These are phyloP conservation scores for Talaromyces sp. DNA, from an alignment of 2,329 filamentous ascomycete genomes.

Conservation along the genomic window DNA sequence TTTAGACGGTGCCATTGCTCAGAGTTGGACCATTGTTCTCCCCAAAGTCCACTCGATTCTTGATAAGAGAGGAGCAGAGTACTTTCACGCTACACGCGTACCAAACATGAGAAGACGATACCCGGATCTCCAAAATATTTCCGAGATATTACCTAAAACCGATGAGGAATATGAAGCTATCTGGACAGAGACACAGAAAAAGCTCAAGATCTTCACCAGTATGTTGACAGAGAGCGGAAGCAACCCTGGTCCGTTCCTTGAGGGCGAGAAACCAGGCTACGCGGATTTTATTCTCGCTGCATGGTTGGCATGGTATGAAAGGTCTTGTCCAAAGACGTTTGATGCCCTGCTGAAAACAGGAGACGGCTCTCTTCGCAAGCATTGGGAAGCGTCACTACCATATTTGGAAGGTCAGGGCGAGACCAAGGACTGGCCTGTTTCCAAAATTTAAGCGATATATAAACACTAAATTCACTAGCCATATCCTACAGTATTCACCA, in stretches of 20 bases:
- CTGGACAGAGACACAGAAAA: constrained; percentile 17
- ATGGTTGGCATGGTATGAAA: constrained; percentile 22
- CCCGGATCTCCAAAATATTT: constrained; percentile 18
- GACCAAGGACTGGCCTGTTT: constrained; percentile 27
- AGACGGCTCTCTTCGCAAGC: constrained; percentile 21
- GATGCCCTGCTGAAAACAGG: constrained; percentile 20
- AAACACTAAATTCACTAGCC: neutral
- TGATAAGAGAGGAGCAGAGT: constrained; percentile 24
- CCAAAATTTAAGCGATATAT: constrained; percentile 7
- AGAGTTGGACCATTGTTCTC: constrained; percentile 15
- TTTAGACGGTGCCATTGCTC: constrained; percentile 1
- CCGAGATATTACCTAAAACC: constrained; percentile 24
- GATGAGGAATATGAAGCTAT: constrained; percentile 15
- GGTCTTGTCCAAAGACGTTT: constrained; percentile 19
- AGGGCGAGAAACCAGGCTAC: constrained; percentile 26
- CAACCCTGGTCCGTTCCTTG: constrained; percentile 30
- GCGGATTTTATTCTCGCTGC: constrained; percentile 25
- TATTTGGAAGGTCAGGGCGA: constrained; percentile 30
- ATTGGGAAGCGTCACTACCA: constrained; percentile 26
- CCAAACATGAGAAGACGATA: constrained; percentile 16
- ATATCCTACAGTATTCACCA: neutral
- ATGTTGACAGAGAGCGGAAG: constrained; percentile 24
- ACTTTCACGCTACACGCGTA: constrained; percentile 25
- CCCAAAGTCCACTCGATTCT: constrained; percentile 20
- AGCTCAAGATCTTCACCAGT: constrained; percentile 16